Evolutionary conservation across 371 early-diverging fungal species (phyloP).

Genomic region (Mortierella sp.): DNA sequence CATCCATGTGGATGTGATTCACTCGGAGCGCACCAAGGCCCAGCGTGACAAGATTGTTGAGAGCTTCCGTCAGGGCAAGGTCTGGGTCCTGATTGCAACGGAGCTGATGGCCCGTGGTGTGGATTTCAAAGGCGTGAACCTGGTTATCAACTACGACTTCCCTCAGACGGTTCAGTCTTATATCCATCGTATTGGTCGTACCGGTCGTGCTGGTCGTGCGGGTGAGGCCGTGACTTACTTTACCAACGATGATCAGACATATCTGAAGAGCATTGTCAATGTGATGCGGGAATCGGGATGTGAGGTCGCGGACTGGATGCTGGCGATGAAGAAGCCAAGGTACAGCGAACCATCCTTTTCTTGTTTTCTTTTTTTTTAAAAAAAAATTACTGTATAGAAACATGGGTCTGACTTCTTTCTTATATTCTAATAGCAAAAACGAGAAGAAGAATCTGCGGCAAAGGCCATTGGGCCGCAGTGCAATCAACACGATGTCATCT

Average conservation of each 20-base stretch:
- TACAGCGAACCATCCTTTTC: conserved; percentile 16
- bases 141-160: conserved; percentile 97
- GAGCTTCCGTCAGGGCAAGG: conserved; percentile 88
- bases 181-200: conserved; percentile 93
- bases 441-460: conserved; percentile 74
- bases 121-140: conserved; percentile 92
- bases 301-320: conserved; percentile 98
- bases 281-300: conserved; percentile 97
- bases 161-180: conserved; percentile 94
- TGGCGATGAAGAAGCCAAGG: conserved; percentile 83
- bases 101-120: conserved; percentile 97
- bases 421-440: conserved; percentile 52
- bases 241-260: conserved; percentile 92
- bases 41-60: conserved; percentile 93
- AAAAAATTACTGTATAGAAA: neutral
- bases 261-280: conserved; percentile 92
- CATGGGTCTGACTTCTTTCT: neutral
- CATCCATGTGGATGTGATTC: conserved; percentile 96
- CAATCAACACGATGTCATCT: conserved; percentile 72
- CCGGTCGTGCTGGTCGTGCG: conserved; percentile 88
- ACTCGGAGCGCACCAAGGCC: conserved; percentile 90
- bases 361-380: neutral
- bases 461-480: conserved; percentile 72
- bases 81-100: conserved; percentile 97
- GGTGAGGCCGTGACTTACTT: conserved; percentile 91